These are phyloP conservation scores for Novakomyces olei DNA, from an alignment of 805 yeast species.

Conservation along the genomic window DNA sequence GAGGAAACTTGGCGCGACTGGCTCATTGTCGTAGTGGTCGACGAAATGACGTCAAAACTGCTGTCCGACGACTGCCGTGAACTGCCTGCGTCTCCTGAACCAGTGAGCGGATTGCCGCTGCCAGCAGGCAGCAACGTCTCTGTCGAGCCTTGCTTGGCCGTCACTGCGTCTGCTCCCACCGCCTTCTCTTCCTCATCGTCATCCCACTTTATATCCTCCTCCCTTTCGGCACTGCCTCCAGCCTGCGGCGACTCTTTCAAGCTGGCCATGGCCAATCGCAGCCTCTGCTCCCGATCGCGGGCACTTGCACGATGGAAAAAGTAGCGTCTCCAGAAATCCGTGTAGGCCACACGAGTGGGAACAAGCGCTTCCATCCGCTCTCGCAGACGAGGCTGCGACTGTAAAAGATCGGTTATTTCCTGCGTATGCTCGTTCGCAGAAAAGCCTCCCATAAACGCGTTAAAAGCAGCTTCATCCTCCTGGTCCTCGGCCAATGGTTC, in stretches of 20 bases:
- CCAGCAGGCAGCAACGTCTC: neutral
- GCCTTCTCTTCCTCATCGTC: constrained; percentile 6
- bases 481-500: neutral
- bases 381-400: neutral
- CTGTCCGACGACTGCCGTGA: neutral
- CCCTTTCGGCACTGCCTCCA: constrained; percentile 9
- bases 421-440: constrained; percentile 1
- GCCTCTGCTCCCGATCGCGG: neutral
- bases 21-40: neutral
- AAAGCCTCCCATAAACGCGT: neutral
- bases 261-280: neutral
- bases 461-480: neutral
- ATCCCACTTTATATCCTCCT: constrained; percentile 4
- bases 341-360: constrained; percentile 1
- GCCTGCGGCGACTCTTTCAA: neutral
- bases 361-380: constrained; percentile 2
- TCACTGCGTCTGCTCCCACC: neutral
- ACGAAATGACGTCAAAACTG: neutral
- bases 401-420: neutral
- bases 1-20: too few species aligned
- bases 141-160: neutral
- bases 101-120: neutral
- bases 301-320: neutral
- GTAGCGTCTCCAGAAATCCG: constrained; percentile 1
- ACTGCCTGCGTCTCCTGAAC: neutral